Evolutionary conservation across 441 rosid species (phyloP).

Genomic region (Brassica balearica): DNA sequence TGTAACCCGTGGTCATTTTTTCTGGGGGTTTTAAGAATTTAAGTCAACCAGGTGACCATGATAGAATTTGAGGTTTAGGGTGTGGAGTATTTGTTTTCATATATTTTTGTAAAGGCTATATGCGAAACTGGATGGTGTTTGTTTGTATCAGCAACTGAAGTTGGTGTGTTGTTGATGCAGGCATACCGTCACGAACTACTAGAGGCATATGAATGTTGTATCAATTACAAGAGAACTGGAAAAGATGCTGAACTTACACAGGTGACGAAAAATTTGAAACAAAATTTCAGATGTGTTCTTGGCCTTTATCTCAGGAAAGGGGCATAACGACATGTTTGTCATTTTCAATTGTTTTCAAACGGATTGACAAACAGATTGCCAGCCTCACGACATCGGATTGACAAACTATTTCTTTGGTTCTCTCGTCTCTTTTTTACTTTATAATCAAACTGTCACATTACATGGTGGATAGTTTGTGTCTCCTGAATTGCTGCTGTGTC

Average conservation of each 20-base stretch:
- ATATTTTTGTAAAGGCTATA: constrained; percentile 17
- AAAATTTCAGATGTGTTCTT: constrained; percentile 23
- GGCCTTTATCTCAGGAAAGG: constrained; percentile 16
- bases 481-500: constrained; percentile 92
- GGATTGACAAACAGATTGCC: constrained; percentile 97
- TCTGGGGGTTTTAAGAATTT: neutral
- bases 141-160: constrained; percentile 26
- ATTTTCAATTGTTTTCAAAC: constrained; percentile 56
- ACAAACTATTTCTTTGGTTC: constrained; percentile 29
- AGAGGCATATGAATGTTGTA: constrained; percentile 96
- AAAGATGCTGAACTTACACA: constrained; percentile 99
- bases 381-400: constrained; percentile 90
- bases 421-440: constrained; percentile 29
- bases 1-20: constrained; percentile 14
- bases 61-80: constrained; percentile 7
- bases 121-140: constrained; percentile 12
- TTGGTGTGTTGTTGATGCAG: constrained; percentile 54
- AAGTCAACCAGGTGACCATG: constrained; percentile 18
- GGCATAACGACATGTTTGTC: constrained; percentile 27
- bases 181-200: constrained; percentile 92
- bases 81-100: constrained; percentile 12
- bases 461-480: constrained; percentile 80
- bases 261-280: constrained; percentile 50
- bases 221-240: constrained; percentile 87
- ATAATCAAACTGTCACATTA: constrained; percentile 42